Evolutionary conservation across 1,139 yeast species (phyloP).

Genomic region (Nakaseomyces sp.): DNA sequence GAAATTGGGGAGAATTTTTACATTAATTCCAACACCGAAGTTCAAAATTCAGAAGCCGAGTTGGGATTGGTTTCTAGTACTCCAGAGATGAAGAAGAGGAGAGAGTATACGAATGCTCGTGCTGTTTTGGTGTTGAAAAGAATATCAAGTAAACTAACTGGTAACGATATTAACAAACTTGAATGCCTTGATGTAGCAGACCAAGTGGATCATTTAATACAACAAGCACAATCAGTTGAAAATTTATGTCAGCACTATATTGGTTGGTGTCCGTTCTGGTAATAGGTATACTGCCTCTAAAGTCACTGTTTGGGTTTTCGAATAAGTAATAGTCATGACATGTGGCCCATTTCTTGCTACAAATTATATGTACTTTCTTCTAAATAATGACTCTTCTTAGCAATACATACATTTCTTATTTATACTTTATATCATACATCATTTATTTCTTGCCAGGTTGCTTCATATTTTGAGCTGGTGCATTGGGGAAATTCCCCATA

Average conservation of each 20-base stretch:
- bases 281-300: too few relatives aligned
- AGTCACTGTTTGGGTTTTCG: too few relatives aligned
- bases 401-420: neutral
- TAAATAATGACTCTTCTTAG: neutral
- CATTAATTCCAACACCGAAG: neutral
- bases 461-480: neutral
- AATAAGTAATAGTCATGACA: neutral
- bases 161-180: constrained; percentile 77
- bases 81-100: constrained; percentile 66
- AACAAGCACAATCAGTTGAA: constrained; percentile 94
- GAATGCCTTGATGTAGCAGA: constrained; percentile 70
- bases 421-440: constrained; percentile 1
- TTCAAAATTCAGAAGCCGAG: constrained; percentile 47
- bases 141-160: constrained; percentile 86
- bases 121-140: constrained; percentile 85
- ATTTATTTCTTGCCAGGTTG: neutral
- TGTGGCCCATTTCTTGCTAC: neutral
- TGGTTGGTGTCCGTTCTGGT: constrained; percentile 99
- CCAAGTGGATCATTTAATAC: constrained; percentile 89
- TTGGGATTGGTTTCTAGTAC: constrained; percentile 46
- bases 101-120: constrained; percentile 52
- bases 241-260: constrained; percentile 93
- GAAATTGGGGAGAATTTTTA: constrained; percentile 42
- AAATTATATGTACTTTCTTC: neutral
- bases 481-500: neutral